phyloP scores from a whole-genome alignment of 768 basidiomycete species.

The Plicaturopsis crispa region DNA sequence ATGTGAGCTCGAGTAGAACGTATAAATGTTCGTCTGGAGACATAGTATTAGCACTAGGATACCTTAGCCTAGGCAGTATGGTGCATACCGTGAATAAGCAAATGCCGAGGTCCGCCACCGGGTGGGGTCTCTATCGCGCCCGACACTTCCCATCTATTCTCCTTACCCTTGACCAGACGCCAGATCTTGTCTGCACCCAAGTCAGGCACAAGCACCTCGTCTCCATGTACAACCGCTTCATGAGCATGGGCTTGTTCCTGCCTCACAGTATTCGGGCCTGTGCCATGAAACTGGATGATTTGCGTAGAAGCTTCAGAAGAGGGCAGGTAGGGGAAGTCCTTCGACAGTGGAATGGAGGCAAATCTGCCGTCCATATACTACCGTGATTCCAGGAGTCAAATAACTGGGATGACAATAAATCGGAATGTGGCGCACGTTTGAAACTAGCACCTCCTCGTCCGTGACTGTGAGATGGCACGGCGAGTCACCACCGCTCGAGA shows the following conservation, averaged over 20 bases:
- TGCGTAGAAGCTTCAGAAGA: slow-evolving; percentile 21
- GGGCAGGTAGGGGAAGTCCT: slow-evolving; percentile 37
- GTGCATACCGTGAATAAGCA: slow-evolving; percentile 50
- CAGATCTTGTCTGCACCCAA: slow-evolving; percentile 68
- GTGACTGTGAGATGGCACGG: slow-evolving; percentile 60
- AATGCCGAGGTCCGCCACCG: slow-evolving; percentile 69
- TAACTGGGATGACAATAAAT: slow-evolving; percentile 1
- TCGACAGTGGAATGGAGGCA: slow-evolving; percentile 45
- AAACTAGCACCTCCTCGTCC: slow-evolving; percentile 52
- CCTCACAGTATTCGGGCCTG: slow-evolving; percentile 57
- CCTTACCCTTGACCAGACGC: slow-evolving; percentile 35
- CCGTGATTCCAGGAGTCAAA: slow-evolving; percentile 1
- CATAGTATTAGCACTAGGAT: neutral
- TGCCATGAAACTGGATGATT: slow-evolving; percentile 35
- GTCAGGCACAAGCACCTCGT: slow-evolving; percentile 67
- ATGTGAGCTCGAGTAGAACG: slow-evolving; percentile 61
- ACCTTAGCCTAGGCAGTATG: neutral
- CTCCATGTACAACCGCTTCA: slow-evolving; percentile 48
- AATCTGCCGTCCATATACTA: slow-evolving; percentile 69
- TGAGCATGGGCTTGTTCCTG: slow-evolving; percentile 76
- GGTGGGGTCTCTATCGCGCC: slow-evolving; percentile 39
- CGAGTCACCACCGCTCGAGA: slow-evolving; percentile 47
- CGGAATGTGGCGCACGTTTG: slow-evolving; percentile 49
- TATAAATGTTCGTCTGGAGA: slow-evolving; percentile 53
- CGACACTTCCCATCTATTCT: slow-evolving; percentile 41